phyloP scores from a whole-genome alignment of 805 yeast genomes.

The Metschnikowia anglica region DNA sequence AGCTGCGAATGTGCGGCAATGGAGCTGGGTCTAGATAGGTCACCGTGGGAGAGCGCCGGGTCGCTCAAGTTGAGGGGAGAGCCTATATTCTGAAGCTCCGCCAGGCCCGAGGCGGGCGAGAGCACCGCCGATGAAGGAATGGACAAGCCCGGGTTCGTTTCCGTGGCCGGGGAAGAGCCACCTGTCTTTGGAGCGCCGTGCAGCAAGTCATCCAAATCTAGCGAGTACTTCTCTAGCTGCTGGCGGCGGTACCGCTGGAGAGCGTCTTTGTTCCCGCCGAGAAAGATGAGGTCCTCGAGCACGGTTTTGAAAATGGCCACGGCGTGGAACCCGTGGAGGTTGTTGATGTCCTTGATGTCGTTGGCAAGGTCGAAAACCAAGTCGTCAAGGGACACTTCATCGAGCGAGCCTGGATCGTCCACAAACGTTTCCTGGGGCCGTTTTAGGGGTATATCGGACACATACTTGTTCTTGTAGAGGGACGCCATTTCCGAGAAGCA shows the following conservation, averaged over 20 bases:
- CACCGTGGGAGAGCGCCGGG: background rate
- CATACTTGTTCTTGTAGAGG: slow-evolving; percentile 16
- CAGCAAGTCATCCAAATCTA: slow-evolving; percentile 14
- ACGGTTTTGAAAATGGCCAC: slow-evolving; percentile 30
- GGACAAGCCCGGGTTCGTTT: background rate
- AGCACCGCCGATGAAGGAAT: background rate
- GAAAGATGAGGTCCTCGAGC: slow-evolving; percentile 33
- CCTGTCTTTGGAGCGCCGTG: background rate
- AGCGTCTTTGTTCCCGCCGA: slow-evolving; percentile 27
- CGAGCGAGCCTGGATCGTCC: slow-evolving; percentile 37
- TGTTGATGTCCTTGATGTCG: slow-evolving; percentile 34
- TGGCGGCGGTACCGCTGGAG: slow-evolving; percentile 26
- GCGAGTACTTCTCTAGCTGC: slow-evolving; percentile 25
- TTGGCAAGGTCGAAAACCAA: slow-evolving; percentile 34
- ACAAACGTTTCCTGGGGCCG: slow-evolving; percentile 40
- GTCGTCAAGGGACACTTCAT: slow-evolving; percentile 35
- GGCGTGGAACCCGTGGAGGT: slow-evolving; percentile 37
- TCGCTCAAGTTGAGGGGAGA: background rate
- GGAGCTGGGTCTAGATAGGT: background rate
- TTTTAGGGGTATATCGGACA: slow-evolving; percentile 38
- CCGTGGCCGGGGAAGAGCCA: background rate
- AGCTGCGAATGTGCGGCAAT: background rate
- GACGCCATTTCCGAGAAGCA: too few species aligned
- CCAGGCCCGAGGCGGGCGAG: background rate
- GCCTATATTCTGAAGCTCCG: background rate